A percentile compares a stretch with the other conserved stretches of the same genome.
phyloP scores from a whole-genome alignment of 257 asterid genomes.

The Cruciata laevipes region DNA sequence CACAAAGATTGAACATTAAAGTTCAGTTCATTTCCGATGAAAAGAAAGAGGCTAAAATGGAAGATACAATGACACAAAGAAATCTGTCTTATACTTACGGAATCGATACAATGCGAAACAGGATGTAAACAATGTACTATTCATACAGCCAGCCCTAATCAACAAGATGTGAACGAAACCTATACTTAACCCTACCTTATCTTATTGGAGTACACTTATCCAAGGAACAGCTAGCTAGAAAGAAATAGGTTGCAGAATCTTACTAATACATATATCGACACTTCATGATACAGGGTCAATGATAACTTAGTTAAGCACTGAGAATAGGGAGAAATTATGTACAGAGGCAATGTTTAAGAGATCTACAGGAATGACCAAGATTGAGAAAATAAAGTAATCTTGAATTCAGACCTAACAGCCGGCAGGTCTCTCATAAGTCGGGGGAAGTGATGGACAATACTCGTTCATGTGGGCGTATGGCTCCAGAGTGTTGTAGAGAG shows the following conservation, averaged over 20 bases:
- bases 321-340: not conserved
- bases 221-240: not conserved
- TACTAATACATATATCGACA: not conserved
- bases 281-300: not conserved
- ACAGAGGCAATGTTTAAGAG: slow-evolving; percentile 2
- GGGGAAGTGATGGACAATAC: slow-evolving; percentile 88
- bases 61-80: no score
- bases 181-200: not conserved
- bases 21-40: not conserved
- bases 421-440: slow-evolving; percentile 69
- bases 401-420: slow-evolving; percentile 34
- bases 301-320: not conserved
- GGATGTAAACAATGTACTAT: no score
- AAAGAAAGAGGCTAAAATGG: not conserved
- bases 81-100: no score
- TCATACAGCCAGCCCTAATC: not conserved
- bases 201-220: not conserved
- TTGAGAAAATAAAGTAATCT: not conserved
- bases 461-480: slow-evolving; percentile 88
- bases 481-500: slow-evolving; percentile 68
- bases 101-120: no score
- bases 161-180: not conserved
- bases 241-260: not conserved
- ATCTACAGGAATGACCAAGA: not conserved
- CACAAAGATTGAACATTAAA: not conserved